Conservation (phyloP, 495 filamentous ascomycete species). For the Saxophila tyrrhenica region DNA sequence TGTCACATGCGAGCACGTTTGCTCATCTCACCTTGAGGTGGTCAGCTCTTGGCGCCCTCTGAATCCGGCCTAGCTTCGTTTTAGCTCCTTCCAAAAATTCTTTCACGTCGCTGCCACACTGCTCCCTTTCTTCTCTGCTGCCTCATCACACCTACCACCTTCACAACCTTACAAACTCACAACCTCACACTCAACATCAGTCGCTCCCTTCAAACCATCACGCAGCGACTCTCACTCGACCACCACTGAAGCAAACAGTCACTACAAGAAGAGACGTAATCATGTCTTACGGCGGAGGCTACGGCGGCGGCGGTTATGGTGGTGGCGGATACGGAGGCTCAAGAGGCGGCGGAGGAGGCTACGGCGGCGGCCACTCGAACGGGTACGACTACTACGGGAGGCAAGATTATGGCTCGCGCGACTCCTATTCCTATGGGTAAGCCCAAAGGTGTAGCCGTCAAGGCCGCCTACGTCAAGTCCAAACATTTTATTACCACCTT, state of each 20-base stretch:
- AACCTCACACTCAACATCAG: neutral
- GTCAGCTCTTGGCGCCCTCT: no score
- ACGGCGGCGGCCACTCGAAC: slow-evolving; percentile 35
- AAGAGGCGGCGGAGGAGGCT: slow-evolving; percentile 38
- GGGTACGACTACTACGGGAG: slow-evolving; percentile 27
- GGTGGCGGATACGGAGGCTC: slow-evolving; percentile 39
- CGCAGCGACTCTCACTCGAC: neutral
- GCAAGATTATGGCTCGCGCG: slow-evolving; percentile 12
- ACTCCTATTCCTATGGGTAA: slow-evolving; percentile 31
- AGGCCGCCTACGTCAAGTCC: slow-evolving; percentile 9
- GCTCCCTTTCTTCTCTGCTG: neutral
- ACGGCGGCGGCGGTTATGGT: slow-evolving; percentile 38
- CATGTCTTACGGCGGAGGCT: slow-evolving; percentile 72
- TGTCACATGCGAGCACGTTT: no score
- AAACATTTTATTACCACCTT: slow-evolving; percentile 3
- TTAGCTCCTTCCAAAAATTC: neutral
- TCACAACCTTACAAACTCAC: neutral
- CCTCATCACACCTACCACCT: neutral
- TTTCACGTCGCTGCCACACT: neutral
- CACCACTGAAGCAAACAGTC: neutral
- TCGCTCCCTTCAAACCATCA: neutral
- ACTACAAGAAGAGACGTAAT: neutral
- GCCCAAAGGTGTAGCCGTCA: slow-evolving; percentile 24
- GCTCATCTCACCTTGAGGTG: no score
- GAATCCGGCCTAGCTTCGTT: no score